Evolutionary conservation across 495 filamentous ascomycete species (phyloP).

Genomic region (Penicillium waksmanii): DNA sequence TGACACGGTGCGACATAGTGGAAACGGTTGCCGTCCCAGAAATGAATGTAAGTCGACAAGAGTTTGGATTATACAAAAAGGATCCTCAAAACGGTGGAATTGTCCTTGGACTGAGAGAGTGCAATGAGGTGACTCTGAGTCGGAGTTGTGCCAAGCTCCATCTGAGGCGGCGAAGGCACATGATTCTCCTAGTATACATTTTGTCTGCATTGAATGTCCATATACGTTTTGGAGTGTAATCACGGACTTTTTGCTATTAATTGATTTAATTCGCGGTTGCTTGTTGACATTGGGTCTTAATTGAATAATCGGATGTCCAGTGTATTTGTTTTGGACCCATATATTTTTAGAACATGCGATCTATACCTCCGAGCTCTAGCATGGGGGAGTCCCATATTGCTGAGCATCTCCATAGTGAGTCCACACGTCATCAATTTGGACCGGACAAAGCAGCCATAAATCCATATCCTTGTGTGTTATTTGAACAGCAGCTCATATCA

Average conservation of each 20-base stretch:
- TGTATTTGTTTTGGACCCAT: not conserved
- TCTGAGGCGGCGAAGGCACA: not conserved
- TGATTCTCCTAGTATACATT: not conserved
- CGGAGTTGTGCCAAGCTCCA: not conserved
- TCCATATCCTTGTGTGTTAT: not conserved
- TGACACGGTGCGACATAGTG: constrained; percentile 22
- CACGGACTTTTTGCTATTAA: not conserved
- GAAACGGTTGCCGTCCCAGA: not conserved
- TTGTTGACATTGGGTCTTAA: not conserved
- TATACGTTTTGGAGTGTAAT: not conserved
- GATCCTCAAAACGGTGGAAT: not conserved
- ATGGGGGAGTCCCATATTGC: not conserved
- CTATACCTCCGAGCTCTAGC: not conserved
- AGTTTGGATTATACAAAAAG: not conserved
- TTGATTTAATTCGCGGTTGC: not conserved
- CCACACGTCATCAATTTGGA: not conserved
- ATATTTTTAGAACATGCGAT: not conserved
- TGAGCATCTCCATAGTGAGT: not conserved
- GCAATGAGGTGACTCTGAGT: not conserved
- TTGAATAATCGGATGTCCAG: not conserved
- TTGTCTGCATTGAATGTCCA: not conserved
- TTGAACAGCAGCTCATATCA: not conserved
- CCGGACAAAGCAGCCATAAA: not conserved
- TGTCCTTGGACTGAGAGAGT: not conserved
- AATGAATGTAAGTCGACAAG: not conserved